A percentile compares a stretch with the other conserved stretches of the same genome.
phyloP scores from a whole-genome alignment of 805 yeast species.

The Candida chauliodis region DNA sequence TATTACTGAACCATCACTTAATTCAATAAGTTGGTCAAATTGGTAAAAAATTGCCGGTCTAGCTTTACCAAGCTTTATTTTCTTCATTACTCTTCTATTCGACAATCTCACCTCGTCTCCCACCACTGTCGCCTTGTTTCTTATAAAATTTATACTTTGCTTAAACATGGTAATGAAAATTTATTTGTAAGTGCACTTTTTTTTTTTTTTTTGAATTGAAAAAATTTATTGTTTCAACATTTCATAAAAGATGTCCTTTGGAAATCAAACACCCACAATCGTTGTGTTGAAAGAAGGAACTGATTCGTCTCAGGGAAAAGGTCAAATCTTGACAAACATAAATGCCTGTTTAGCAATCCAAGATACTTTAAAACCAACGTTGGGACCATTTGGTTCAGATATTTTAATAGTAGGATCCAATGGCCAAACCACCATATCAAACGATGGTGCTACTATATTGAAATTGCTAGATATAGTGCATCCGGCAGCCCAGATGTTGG shows the following conservation, averaged over 20 bases:
- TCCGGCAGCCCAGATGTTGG: slow-evolving; percentile 96
- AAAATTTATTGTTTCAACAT: neutral
- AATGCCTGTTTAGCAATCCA: slow-evolving; percentile 97
- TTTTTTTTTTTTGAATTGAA: slow-evolving; percentile 3
- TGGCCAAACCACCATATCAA: slow-evolving; percentile 91
- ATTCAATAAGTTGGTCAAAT: slow-evolving; percentile 84
- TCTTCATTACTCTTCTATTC: slow-evolving; percentile 59
- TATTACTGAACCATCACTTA: slow-evolving; percentile 91
- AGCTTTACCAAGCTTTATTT: slow-evolving; percentile 75
- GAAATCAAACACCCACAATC: slow-evolving; percentile 95
- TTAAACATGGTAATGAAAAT: slow-evolving; percentile 7
- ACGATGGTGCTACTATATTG: slow-evolving; percentile 96
- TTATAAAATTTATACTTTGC: slow-evolving; percentile 1
- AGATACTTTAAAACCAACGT: slow-evolving; percentile 89
- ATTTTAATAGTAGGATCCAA: slow-evolving; percentile 79
- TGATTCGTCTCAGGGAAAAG: slow-evolving; percentile 93
- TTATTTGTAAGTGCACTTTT: neutral
- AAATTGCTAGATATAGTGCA: slow-evolving; percentile 92
- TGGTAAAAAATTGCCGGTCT: slow-evolving; percentile 92
- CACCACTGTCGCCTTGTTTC: slow-evolving; percentile 10
- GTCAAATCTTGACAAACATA: slow-evolving; percentile 91
- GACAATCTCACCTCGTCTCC: slow-evolving; percentile 41
- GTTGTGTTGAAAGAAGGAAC: slow-evolving; percentile 98
- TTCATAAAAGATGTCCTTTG: slow-evolving; percentile 64
- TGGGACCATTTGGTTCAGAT: slow-evolving; percentile 97